phyloP scores from a whole-genome alignment of 2,329 filamentous ascomycete genomes.

The Trichophyton mentagrophytes region DNA sequence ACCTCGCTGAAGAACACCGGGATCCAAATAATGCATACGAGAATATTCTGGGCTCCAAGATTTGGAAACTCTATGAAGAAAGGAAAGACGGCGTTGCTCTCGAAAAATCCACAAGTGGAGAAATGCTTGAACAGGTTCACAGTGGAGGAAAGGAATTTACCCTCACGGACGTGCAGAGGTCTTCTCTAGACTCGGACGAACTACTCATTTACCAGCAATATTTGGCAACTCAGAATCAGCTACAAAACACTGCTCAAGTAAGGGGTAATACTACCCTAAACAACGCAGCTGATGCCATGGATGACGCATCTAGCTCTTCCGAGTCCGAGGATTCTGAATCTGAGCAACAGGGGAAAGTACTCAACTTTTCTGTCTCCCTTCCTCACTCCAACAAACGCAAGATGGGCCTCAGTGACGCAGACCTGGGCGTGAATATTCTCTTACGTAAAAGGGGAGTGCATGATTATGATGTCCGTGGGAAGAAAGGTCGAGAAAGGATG shows the following conservation, averaged over 20 bases:
- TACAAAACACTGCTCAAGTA: conserved; percentile 66
- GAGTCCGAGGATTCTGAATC: conserved; percentile 81
- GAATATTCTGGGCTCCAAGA: conserved; percentile 54
- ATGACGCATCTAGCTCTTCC: conserved; percentile 73
- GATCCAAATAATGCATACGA: conserved; percentile 22
- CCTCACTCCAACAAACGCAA: conserved; percentile 77
- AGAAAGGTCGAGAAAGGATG: conserved; percentile 82
- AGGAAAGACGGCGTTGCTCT: conserved; percentile 50
- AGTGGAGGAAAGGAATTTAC: conserved; percentile 51
- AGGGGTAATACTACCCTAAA: conserved; percentile 57
- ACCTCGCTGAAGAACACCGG: conserved; percentile 17
- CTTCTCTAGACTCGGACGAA: conserved; percentile 62
- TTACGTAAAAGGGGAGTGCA: conserved; percentile 81
- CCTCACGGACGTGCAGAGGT: conserved; percentile 48
- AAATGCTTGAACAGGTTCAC: conserved; percentile 54
- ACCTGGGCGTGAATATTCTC: conserved; percentile 81
- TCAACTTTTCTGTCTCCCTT: conserved; percentile 77
- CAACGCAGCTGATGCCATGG: conserved; percentile 56
- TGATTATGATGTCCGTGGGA: conserved; percentile 82
- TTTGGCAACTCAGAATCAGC: conserved; percentile 72
- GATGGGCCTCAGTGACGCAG: conserved; percentile 72
- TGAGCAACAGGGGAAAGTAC: conserved; percentile 78
- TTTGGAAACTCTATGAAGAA: conserved; percentile 73
- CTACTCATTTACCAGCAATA: conserved; percentile 79
- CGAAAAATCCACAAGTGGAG: conserved; percentile 43